Conservation (phyloP, 768 basidiomycete species). For the Rhodotorula babjevae region DNA sequence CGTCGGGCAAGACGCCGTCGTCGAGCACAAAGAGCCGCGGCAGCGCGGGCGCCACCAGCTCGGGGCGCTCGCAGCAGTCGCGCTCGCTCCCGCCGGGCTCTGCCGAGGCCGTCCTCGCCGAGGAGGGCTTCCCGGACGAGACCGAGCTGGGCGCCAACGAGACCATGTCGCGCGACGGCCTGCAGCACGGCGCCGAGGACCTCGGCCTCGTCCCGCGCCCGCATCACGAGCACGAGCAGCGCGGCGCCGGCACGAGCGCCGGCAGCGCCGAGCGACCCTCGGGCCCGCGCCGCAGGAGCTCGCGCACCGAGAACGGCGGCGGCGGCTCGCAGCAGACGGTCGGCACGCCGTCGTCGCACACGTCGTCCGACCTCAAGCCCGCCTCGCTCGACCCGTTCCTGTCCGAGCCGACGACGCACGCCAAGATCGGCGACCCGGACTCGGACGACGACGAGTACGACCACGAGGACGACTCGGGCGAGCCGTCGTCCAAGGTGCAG, state of each 20-base stretch:
- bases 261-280: background rate
- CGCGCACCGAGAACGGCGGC: background rate
- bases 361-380: background rate
- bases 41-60: background rate
- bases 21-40: background rate
- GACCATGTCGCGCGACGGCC: background rate
- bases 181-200: background rate
- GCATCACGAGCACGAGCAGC: background rate
- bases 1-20: background rate
- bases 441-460: constrained; percentile 14
- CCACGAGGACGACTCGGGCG: background rate
- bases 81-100: background rate
- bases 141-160: background rate
- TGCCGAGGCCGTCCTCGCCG: background rate
- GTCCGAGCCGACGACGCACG: constrained; percentile 27
- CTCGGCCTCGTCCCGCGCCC: background rate
- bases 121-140: constrained; percentile 1
- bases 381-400: constrained; percentile 28
- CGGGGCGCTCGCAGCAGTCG: background rate
- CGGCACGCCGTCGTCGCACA: background rate
- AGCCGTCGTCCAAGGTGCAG: constrained; percentile 5
- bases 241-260: no score
- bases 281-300: background rate
- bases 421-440: constrained; percentile 25
- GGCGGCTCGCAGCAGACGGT: background rate